Percentiles rank a stretch among this genome's conserved stretches.
These are phyloP conservation scores for Actinomucor elegans DNA, from an alignment of 371 early-diverging fungal species.

Conservation along the genomic window DNA sequence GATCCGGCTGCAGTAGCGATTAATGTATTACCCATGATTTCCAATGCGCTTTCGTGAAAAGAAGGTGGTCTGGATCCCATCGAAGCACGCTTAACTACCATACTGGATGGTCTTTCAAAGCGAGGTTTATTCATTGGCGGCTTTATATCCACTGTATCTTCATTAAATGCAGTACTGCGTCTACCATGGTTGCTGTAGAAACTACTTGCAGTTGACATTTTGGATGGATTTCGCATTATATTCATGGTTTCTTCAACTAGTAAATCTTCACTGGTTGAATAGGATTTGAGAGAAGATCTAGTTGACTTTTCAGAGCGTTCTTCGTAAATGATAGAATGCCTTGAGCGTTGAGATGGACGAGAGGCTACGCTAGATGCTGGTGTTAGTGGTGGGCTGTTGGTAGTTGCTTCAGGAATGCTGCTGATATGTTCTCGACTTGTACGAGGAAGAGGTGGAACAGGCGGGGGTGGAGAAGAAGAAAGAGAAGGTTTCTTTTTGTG, in stretches of 20 bases:
- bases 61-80: conserved; percentile 24
- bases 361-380: conserved; percentile 23
- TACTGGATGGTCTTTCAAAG: conserved; percentile 25
- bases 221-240: not conserved
- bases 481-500: not conserved
- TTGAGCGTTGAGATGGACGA: conserved; percentile 14
- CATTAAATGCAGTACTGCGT: not conserved
- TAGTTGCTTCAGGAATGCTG: not conserved
- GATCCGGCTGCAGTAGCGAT: conserved; percentile 1
- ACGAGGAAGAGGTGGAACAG: conserved; percentile 8
- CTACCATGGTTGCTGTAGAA: conserved; percentile 1
- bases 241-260: conserved; percentile 4
- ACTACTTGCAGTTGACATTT: conserved; percentile 1
- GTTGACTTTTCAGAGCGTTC: not conserved
- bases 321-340: conserved; percentile 12
- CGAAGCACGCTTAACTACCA: conserved; percentile 21
- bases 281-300: not conserved
- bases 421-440: not conserved
- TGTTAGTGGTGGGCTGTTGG: conserved; percentile 19
- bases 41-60: conserved; percentile 12
- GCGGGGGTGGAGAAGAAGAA: conserved; percentile 10
- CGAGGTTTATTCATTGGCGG: not conserved
- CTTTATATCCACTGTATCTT: not conserved
- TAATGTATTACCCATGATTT: conserved; percentile 3
- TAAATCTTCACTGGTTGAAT: conserved; percentile 5